Percentiles rank a stretch among this genome's conserved stretches.
phyloP scores from a whole-genome alignment of 371 early-diverging fungal species.

The Haplosporangium sp. region DNA sequence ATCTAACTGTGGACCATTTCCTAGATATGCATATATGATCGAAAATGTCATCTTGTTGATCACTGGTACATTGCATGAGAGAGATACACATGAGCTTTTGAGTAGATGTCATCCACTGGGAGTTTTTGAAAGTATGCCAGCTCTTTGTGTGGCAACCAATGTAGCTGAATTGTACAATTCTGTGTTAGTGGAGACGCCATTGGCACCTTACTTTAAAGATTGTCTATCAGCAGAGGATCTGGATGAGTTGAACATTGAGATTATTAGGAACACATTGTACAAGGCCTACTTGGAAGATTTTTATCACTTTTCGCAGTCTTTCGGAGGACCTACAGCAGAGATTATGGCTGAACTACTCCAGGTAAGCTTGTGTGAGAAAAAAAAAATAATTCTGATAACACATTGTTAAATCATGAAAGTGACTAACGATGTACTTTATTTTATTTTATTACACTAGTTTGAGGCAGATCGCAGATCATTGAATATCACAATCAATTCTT shows the following conservation, averaged over 20 bases:
- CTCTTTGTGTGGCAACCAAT: constrained; percentile 96
- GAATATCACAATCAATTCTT: constrained; percentile 66
- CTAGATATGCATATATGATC: constrained; percentile 97
- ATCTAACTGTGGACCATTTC: too few species aligned
- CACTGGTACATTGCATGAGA: constrained; percentile 97
- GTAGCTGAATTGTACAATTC: constrained; percentile 96
- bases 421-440: neutral
- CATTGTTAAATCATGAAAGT: too few species aligned
- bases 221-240: constrained; percentile 97
- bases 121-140: constrained; percentile 96
- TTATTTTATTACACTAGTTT: constrained; percentile 67
- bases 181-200: constrained; percentile 96
- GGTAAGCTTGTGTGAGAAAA: constrained; percentile 57
- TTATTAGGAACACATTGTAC: constrained; percentile 97
- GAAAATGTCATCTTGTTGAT: constrained; percentile 98
- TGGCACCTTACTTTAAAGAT: constrained; percentile 98
- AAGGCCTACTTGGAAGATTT: constrained; percentile 99
- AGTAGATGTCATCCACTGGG: constrained; percentile 98
- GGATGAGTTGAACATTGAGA: constrained; percentile 98
- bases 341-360: constrained; percentile 94
- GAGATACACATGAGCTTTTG: constrained; percentile 95
- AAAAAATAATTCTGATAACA: too few species aligned
- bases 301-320: constrained; percentile 83
- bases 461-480: constrained; percentile 98
- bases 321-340: constrained; percentile 92